phyloP scores from a whole-genome alignment of 2,329 filamentous ascomycete species.

The Dothideomycetes sp. region DNA sequence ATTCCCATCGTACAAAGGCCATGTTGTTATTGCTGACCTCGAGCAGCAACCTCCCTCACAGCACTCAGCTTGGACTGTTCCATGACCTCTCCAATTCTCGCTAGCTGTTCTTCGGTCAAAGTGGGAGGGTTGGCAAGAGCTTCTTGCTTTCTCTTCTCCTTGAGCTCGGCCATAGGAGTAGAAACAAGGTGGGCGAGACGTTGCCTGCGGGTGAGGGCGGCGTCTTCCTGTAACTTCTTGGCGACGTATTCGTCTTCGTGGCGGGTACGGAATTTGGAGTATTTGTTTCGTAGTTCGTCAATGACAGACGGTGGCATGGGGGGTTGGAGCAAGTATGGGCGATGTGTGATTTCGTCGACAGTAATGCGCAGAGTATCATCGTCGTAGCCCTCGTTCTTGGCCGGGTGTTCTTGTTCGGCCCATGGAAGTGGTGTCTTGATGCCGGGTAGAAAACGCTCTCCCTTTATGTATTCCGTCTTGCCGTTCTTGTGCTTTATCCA shows the following conservation, averaged over 20 bases:
- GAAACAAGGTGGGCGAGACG: constrained; percentile 32
- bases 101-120: constrained; percentile 30
- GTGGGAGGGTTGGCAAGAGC: constrained; percentile 28
- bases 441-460: constrained; percentile 53
- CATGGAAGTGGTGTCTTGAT: constrained; percentile 67
- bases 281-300: constrained; percentile 78
- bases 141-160: constrained; percentile 29
- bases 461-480: constrained; percentile 38
- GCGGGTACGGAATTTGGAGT: constrained; percentile 69
- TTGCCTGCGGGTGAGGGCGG: constrained; percentile 35
- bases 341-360: constrained; percentile 65
- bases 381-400: constrained; percentile 45
- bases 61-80: constrained; percentile 13
- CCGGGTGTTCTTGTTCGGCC: constrained; percentile 47
- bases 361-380: constrained; percentile 67
- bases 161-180: constrained; percentile 39
- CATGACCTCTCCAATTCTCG: constrained; percentile 35
- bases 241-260: constrained; percentile 67
- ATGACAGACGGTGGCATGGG: constrained; percentile 74
- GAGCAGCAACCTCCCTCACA: constrained; percentile 1
- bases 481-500: constrained; percentile 30
- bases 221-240: constrained; percentile 50
- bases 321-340: constrained; percentile 64
- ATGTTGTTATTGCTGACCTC: constrained; percentile 2
- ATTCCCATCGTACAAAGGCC: constrained; percentile 4